Conservation (phyloP, 805 yeast species). For the Saturnispora besseyi region DNA sequence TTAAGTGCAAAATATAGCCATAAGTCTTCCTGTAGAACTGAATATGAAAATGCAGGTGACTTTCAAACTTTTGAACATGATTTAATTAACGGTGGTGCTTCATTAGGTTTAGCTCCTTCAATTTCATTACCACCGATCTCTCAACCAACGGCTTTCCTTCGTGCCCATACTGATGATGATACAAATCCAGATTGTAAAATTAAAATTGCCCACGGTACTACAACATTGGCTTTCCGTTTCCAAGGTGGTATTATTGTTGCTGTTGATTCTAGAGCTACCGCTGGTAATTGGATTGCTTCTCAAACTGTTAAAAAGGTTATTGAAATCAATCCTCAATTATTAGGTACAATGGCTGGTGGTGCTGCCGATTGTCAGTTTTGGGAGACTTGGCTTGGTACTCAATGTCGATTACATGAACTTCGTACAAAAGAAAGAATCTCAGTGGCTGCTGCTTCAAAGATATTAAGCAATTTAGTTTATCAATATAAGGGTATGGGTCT, state of each 20-base stretch:
- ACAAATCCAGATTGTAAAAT: slow-evolving; percentile 88
- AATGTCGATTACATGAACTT: slow-evolving; percentile 89
- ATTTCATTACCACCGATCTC: slow-evolving; percentile 75
- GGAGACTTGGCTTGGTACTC: slow-evolving; percentile 98
- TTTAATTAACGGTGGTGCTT: slow-evolving; percentile 14
- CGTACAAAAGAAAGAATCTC: slow-evolving; percentile 91
- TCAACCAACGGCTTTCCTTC: slow-evolving; percentile 81
- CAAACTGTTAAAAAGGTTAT: slow-evolving; percentile 97
- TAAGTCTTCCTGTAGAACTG: slow-evolving; percentile 10
- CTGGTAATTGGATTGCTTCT: slow-evolving; percentile 96
- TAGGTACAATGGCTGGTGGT: slow-evolving; percentile 99
- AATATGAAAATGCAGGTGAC: slow-evolving; percentile 5
- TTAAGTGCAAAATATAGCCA: slow-evolving; percentile 23
- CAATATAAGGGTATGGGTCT: slow-evolving; percentile 97
- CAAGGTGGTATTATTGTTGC: slow-evolving; percentile 94
- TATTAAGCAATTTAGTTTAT: slow-evolving; percentile 81
- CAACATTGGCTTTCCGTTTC: slow-evolving; percentile 92
- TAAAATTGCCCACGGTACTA: slow-evolving; percentile 98
- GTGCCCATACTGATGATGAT: slow-evolving; percentile 98
- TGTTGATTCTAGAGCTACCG: slow-evolving; percentile 96
- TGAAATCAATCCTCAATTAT: slow-evolving; percentile 86
- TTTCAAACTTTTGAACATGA: slow-evolving; percentile 17
- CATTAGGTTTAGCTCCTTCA: slow-evolving; percentile 41
- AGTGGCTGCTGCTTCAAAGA: slow-evolving; percentile 95
- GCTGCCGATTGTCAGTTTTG: slow-evolving; percentile 99